Conservation (phyloP, 2,329 filamentous ascomycete genomes). For the Amesomyces nigricolor region DNA sequence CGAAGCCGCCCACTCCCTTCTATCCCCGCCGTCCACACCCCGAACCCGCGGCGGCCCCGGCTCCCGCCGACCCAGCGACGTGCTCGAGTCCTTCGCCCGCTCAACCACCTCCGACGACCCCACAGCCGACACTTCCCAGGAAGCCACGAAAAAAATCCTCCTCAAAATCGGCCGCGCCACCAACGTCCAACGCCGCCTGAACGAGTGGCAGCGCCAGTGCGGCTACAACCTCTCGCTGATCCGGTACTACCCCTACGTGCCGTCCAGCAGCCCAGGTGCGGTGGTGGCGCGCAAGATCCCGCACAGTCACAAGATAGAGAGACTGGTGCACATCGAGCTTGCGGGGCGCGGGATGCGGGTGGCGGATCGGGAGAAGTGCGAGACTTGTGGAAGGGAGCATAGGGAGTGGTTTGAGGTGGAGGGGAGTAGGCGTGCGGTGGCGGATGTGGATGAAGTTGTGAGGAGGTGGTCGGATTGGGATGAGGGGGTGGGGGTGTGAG, state of each 20-base stretch:
- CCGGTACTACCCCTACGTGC: slow-evolving; percentile 82
- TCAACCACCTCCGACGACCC: background rate
- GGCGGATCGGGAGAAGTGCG: slow-evolving; percentile 55
- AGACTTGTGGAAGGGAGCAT: slow-evolving; percentile 76
- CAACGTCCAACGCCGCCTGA: slow-evolving; percentile 86
- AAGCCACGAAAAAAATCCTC: slow-evolving; percentile 54
- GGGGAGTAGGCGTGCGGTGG: slow-evolving; percentile 64
- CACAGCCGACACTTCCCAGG: slow-evolving; percentile 6
- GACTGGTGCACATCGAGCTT: slow-evolving; percentile 88
- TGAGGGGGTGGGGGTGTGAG: slow-evolving; percentile 37
- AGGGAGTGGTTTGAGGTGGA: slow-evolving; percentile 93
- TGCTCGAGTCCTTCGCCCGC: slow-evolving; percentile 45
- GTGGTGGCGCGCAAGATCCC: slow-evolving; percentile 64
- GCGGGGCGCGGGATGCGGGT: slow-evolving; percentile 52
- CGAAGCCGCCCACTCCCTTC: slow-evolving; percentile 55
- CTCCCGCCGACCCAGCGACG: slow-evolving; percentile 48
- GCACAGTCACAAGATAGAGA: slow-evolving; percentile 81
- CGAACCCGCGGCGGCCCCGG: slow-evolving; percentile 31
- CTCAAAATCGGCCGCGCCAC: slow-evolving; percentile 62
- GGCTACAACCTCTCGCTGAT: slow-evolving; percentile 83
- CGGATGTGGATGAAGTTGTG: slow-evolving; percentile 59
- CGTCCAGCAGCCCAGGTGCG: slow-evolving; percentile 32
- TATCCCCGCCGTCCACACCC: slow-evolving; percentile 44
- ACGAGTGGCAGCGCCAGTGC: slow-evolving; percentile 91
- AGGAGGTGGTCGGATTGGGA: slow-evolving; percentile 83